Evolutionary conservation across 2,329 filamentous ascomycete genomes (phyloP).

Genomic region (Penicillium sp.): DNA sequence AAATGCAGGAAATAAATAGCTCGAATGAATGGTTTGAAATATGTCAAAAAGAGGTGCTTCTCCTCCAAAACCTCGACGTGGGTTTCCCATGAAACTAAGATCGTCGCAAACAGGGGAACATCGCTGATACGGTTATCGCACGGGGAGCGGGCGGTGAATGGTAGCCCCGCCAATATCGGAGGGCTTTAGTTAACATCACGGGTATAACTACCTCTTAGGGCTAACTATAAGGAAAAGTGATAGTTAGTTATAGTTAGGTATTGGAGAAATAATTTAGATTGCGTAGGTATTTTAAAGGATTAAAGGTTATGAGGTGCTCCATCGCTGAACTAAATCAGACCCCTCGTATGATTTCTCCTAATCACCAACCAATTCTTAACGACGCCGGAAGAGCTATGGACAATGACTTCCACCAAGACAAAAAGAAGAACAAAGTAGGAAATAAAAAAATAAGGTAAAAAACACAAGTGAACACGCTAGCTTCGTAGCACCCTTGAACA

Average conservation of each 20-base stretch:
- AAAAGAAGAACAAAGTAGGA: conserved; percentile 16
- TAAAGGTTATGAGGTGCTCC: conserved; percentile 4
- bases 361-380: conserved; percentile 27
- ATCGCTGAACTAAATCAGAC: conserved; percentile 13
- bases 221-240: too few species aligned
- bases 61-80: conserved; percentile 12
- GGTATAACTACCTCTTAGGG: background rate
- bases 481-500: conserved; percentile 19
- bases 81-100: conserved; percentile 14
- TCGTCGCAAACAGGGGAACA: conserved; percentile 20
- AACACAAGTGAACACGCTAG: conserved; percentile 12
- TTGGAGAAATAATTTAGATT: background rate
- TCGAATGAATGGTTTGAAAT: conserved; percentile 1
- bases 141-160: conserved; percentile 20
- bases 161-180: conserved; percentile 11
- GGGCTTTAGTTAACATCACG: background rate
- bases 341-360: conserved; percentile 16
- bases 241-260: too few species aligned
- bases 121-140: conserved; percentile 25
- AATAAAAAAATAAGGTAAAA: conserved; percentile 5
- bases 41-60: conserved; percentile 6
- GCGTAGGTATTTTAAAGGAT: background rate
- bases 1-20: conserved; percentile 1
- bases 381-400: conserved; percentile 30
- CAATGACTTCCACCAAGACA: conserved; percentile 23